Evolutionary conservation across 306 rosid species (phyloP), one percentile per base, ranked within the genome.

Genomic region (Medicago lupulina): DNA sequence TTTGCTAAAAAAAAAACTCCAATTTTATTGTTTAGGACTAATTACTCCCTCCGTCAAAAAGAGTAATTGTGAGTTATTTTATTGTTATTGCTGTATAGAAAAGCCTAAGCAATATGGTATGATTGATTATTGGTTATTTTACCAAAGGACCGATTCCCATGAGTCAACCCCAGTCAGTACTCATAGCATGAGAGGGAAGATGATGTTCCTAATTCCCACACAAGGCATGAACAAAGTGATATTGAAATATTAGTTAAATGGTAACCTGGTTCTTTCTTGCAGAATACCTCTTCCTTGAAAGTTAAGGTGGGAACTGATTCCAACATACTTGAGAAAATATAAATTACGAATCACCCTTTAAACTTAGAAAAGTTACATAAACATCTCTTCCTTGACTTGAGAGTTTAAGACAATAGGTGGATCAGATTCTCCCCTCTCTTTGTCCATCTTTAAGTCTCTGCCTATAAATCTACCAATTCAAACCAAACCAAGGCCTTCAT

Each of bases 231-330:
- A 50, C 67, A 7, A 40, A 58, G 16, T 73, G 57, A 17, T 54
- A 18, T 18, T 18, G 14, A 55, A 76, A 51, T 51, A 16, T 18
- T 34, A 7, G 13, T 39, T 55, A 44, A 49, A 70, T n/a, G 62
- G 41, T 14, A 34, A 60, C 43, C 6, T 61, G 11, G 38, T 62
- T 38, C n/a, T 71, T 28, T 23, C 4, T 28, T 0, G 8, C 36
- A 50, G 16, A 65, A 58, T 67, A 69, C 21, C 8, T 63, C 44
- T 81, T 70, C 74, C 84, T 81, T 81, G 77, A 62, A 81, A 28
- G 51, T 58, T 3, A 76, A 70, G 84, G 46, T 5, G 19, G 50
- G 70, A 76, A 81, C 31, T 75, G 14, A 75, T 80, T 80, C 80
- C 50, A 68, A 58, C 14, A 58, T 58, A 8, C 41, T 57, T 78